Conservation (phyloP, 2,329 filamentous ascomycete species). For the Fusarium tricinctum region DNA sequence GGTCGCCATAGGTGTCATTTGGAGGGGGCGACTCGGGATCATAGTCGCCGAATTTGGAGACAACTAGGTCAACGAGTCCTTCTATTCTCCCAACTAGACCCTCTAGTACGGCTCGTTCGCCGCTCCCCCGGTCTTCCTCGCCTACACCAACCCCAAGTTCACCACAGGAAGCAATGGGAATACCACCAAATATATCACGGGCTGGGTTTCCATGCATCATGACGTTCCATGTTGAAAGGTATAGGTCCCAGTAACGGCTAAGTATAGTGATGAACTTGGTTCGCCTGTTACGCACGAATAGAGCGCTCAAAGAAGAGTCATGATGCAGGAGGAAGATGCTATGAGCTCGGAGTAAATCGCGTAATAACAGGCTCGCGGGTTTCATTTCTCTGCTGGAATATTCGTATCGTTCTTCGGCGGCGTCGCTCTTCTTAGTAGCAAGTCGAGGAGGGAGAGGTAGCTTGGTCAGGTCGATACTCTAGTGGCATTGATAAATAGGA, state of each 20-base stretch:
- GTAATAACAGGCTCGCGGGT: conserved; percentile 80
- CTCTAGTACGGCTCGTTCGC: conserved; percentile 92
- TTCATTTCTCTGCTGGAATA: conserved; percentile 94
- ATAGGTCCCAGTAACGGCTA: conserved; percentile 83
- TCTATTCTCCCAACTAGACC: conserved; percentile 85
- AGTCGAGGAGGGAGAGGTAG: conserved; percentile 72
- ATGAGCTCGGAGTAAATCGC: conserved; percentile 87
- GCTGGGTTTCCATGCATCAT: conserved; percentile 91
- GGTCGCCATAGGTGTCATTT: conserved; percentile 43
- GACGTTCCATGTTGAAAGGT: conserved; percentile 84
- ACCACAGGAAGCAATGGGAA: conserved; percentile 90
- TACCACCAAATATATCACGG: conserved; percentile 81
- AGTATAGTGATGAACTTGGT: conserved; percentile 79
- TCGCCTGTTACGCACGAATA: conserved; percentile 75
- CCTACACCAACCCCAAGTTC: conserved; percentile 95
- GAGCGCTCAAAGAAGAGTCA: conserved; percentile 76
- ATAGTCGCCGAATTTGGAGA: conserved; percentile 82
- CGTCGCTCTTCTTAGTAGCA: conserved; percentile 58
- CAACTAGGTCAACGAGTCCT: conserved; percentile 88
- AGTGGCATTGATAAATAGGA: conserved; percentile 16
- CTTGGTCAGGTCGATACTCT: conserved; percentile 80
- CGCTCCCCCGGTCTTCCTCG: conserved; percentile 94
- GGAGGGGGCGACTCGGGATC: conserved; percentile 49
- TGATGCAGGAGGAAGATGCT: conserved; percentile 90
- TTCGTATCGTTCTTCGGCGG: conserved; percentile 69